Evolutionary conservation across 2,329 filamentous ascomycete genomes (phyloP), one percentile per base, ranked within the genome.

Genomic region (Calonectria pauciramosa): DNA sequence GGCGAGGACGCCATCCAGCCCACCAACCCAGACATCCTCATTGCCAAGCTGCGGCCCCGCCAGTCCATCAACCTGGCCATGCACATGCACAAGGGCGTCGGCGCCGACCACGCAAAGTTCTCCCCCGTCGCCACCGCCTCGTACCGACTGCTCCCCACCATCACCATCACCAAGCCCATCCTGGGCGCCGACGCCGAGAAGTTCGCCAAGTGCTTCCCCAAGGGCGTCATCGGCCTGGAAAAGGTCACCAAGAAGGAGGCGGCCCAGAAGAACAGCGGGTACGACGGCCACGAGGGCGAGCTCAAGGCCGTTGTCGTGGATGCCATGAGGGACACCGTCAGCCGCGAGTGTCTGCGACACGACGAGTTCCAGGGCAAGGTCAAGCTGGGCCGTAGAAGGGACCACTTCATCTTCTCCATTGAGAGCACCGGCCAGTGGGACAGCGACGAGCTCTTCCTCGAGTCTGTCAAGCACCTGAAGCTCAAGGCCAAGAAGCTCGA

Each of bases 331-430:
- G 97, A 99, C 84, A 99, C 96, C 0, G 96, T 99, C 75, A 97
- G 94, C 86, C 92, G 97, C 79, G 97, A 99, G 87, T 97, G 94
- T 82, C 86, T 99, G 82, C 92, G 97, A 65, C 96, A 99, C 84
- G 90, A 93, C 32, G 97, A 99, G 86, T 99, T 99, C 87, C 92
- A 97, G 86, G 95, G 93, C 83, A 99, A 98, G 89, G 97, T 99
- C 77, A 96, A 96, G 89, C 91, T 99, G 38, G 97, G 97, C 54
- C 91, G 97, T 70, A 89, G 96, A 80, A 90, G 96, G 78, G 97
- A 99, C 85, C 97, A 99, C 87, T 99, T 99, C 85, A 99, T 99
- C 86, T 99, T 97, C 89, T 94, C 93, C 70, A 90, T 99, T 44
- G 97, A 99, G 89, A 98, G 96, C 88, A 94, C 95, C 0, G 97